Evolutionary conservation across 208 protist species (phyloP).

Genomic region (Wallacemonas collosoma): DNA sequence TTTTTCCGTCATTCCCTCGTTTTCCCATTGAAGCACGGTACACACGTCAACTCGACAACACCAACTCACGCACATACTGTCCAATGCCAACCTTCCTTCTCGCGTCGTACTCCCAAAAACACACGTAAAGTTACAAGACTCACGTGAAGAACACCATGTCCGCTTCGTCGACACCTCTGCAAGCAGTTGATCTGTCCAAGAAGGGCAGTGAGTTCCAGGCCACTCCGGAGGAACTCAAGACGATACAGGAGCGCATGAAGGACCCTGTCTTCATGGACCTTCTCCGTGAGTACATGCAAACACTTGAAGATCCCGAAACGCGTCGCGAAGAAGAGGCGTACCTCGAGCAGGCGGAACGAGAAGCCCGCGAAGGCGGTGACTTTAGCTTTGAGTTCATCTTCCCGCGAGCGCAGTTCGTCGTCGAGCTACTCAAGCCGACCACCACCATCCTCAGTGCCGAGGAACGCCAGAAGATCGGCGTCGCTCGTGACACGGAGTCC

Average conservation of each 20-base stretch:
- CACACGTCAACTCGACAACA: no score
- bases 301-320: slow-evolving; percentile 84
- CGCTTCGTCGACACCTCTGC: slow-evolving; percentile 48
- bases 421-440: slow-evolving; percentile 78
- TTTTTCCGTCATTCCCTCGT: no score
- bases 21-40: no score
- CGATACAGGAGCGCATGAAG: slow-evolving; percentile 87
- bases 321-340: slow-evolving; percentile 90
- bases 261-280: slow-evolving; percentile 89
- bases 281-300: slow-evolving; percentile 89
- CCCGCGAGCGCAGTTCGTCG: slow-evolving; percentile 70
- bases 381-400: slow-evolving; percentile 93
- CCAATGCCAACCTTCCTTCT: no score
- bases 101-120: slow-evolving; percentile 6
- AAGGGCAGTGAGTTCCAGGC: slow-evolving; percentile 47
- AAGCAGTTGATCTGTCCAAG: slow-evolving; percentile 59
- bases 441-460: slow-evolving; percentile 27
- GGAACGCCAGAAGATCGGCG: slow-evolving; percentile 19
- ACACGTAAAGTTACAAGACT: slow-evolving; percentile 9
- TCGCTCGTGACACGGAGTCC: not conserved
- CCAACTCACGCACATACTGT: no score
- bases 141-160: not conserved
- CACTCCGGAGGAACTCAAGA: slow-evolving; percentile 74
- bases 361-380: slow-evolving; percentile 83
- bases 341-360: slow-evolving; percentile 82